Evolutionary conservation across 345 rosid genomes (phyloP), one percentile per base, ranked within the genome.

Genomic region (Tarenaya hassleriana): DNA sequence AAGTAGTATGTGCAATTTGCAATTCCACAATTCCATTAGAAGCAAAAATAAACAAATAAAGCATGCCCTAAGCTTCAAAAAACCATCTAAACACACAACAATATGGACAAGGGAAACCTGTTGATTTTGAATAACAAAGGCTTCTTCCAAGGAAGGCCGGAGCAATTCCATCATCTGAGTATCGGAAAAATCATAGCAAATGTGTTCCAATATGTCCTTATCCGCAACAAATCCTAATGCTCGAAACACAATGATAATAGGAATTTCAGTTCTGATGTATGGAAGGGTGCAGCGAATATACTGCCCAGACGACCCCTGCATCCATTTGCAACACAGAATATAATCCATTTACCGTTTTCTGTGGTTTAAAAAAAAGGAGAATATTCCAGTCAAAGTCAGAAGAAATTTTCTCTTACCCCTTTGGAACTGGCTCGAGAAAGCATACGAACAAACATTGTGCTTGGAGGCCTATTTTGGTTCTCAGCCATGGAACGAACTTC

Each of bases 401-500:
- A 42, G 11, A 55, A 43, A 47, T 31, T 47, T 43, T 66, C 16
- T 34, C 60, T 73, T 76, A 92, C 98, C 90, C 96, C 98, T 72
- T 84, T 92, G 21, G 98, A 83, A 69, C 98, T 84, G 12, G 98
- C 81, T 33, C 95, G 86, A 61, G 98, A 75, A 77, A 92, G 96
- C 98, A 92, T 92, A 47, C 95, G 82, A 49, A 92, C 98, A 79
- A 88, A 88, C 98, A 92, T 87, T 10, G 96, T 79, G 70, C 98
- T 88, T 15, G 98, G 98, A 11, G 95, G 96, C 70, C 86, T 76
- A 58, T 88, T 91, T 62, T 92, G 98, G 57, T 78, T 76, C 70
- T 92, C 96, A 4, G 96, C 96, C 98, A 92, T 88, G 34, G 98
- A 92, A 40, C 96, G 86, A 59, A 92, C 98, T 78, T 92, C 96